phyloP scores from a whole-genome alignment of 331 rosid species.

The Malus hybrid region DNA sequence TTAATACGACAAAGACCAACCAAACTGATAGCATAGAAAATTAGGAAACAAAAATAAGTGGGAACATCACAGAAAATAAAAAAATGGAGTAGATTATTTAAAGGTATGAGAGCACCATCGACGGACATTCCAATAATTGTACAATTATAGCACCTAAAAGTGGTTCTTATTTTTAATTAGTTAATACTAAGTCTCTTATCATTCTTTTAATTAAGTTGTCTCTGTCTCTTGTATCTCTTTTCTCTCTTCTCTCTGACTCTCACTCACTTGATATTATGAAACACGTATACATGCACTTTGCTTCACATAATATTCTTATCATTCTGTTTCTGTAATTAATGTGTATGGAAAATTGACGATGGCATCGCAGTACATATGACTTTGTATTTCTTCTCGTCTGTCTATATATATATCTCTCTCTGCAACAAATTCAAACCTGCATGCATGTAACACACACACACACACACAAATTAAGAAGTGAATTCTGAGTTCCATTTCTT shows the following conservation, averaged over 20 bases:
- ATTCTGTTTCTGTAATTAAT: too few species aligned
- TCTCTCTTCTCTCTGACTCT: neutral
- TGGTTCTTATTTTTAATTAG: constrained; percentile 17
- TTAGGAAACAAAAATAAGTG: constrained; percentile 26
- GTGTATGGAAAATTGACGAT: too few species aligned
- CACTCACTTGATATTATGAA: neutral
- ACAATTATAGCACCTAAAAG: constrained; percentile 58
- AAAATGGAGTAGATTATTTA: neutral
- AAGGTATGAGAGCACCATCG: neutral
- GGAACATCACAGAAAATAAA: constrained; percentile 33
- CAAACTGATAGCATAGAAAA: constrained; percentile 29
- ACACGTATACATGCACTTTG: neutral
- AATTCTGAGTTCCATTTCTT: too few species aligned
- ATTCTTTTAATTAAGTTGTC: neutral
- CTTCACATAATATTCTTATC: neutral
- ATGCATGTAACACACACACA: too few species aligned
- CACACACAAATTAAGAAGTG: too few species aligned
- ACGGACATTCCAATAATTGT: constrained; percentile 40
- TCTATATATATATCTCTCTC: too few species aligned
- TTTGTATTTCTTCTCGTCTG: too few species aligned
- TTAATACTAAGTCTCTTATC: too few species aligned
- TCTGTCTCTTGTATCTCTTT: neutral
- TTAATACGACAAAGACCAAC: constrained; percentile 38
- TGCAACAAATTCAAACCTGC: too few species aligned
- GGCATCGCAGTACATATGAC: too few species aligned